Evolutionary conservation across 495 filamentous ascomycete genomes (phyloP).

Genomic region (Articulospora tetracladia): DNA sequence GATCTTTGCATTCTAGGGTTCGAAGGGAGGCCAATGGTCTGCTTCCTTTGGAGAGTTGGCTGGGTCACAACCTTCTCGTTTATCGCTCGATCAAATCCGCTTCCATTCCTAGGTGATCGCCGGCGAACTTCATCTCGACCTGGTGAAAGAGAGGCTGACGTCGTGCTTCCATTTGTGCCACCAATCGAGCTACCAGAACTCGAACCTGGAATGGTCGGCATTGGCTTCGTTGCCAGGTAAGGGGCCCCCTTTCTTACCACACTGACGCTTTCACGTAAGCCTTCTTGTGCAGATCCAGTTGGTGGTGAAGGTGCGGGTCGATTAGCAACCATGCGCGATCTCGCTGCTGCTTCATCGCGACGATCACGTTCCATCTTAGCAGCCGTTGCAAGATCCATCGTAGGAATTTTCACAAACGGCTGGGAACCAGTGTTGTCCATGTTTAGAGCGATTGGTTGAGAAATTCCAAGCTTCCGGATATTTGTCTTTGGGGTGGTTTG

Average conservation of each 20-base stretch:
- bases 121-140: conserved; percentile 24
- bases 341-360: conserved; percentile 32
- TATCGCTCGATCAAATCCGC: conserved; percentile 10
- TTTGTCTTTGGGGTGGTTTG: conserved; percentile 25
- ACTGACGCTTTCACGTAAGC: conserved; percentile 32
- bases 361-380: conserved; percentile 43
- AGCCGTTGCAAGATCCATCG: conserved; percentile 43
- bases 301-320: conserved; percentile 36
- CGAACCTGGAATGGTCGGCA: conserved; percentile 14
- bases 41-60: conserved; percentile 40
- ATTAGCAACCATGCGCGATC: conserved; percentile 30
- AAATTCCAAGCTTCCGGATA: conserved; percentile 39
- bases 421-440: conserved; percentile 30
- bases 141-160: conserved; percentile 25
- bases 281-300: conserved; percentile 17
- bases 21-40: conserved; percentile 44
- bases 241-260: conserved; percentile 41
- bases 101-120: conserved; percentile 22
- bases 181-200: conserved; percentile 14
- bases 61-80: conserved; percentile 18
- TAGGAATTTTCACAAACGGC: conserved; percentile 39
- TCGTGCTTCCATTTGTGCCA: conserved; percentile 18
- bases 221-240: background rate
- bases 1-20: conserved; percentile 44
- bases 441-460: conserved; percentile 41